Evolutionary conservation across 352 stramenopile species (phyloP), one percentile per base, ranked within the genome.

Genomic region (Globisporangium radiosum): DNA sequence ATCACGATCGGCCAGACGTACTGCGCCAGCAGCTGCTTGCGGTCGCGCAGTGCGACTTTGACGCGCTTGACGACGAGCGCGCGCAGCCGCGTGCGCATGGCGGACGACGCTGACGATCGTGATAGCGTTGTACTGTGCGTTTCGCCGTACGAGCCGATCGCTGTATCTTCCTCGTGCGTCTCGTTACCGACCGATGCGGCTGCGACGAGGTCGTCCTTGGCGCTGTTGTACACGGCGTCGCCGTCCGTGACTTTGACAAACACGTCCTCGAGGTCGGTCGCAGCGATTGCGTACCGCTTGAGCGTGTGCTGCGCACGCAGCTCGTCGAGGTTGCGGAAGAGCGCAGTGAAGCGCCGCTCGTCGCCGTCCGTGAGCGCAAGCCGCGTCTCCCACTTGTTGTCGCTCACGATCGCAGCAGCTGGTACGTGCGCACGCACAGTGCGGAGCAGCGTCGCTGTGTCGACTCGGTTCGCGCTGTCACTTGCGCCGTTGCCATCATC

Each of bases 301-400:
- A 87, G 50, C 1, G 66, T 68, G 7, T 96, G 62, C 3, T 61
- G 47, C 1, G 50, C 37, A n/a, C 86, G 58, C 4, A 62, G 55
- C 2, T 52, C 43, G 45, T 95, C 87, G 5, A 97, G 61, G 13
- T 76, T 67, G 11, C 72, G 66, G 64, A 96, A 92, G 52, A 96
- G 70, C 8, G 43, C 54, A 8, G 81, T 69, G 60, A 97, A 96
- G n/a, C 56, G 52, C 19, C 50, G 19, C 1, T 81, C 78, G 17
- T 56, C 65, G 17, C 85, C 71, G 4, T 97, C 76, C 7, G 94
- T 97, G 5, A 99, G 73, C 64, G 99, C 91, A 52, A 98, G 92
- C 8, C 88, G 93, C 9, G 98, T 87, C 52, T 91, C 84, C 84
- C 84, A 94, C 54, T 92, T 94, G 66, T 87, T 90, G 51, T 90